Percentiles rank a stretch among this genome's conserved stretches.
These are phyloP conservation scores for Cytospora piceicola DNA, from an alignment of 2,329 filamentous ascomycete genomes.

Conservation along the genomic window DNA sequence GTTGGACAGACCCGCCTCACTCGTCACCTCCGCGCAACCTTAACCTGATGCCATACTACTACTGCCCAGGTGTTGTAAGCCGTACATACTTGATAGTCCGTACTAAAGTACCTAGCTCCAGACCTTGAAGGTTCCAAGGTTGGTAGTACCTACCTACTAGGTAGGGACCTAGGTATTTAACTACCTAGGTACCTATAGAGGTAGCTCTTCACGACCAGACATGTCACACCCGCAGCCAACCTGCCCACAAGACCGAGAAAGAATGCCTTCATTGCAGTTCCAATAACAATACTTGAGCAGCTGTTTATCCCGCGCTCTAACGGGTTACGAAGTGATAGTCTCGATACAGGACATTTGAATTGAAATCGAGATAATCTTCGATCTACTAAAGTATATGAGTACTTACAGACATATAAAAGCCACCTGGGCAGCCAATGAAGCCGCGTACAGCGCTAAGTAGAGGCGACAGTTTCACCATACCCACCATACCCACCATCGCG, in stretches of 20 bases:
- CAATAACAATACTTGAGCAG: no score
- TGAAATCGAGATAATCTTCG: background rate
- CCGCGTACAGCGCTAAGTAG: slow-evolving; percentile 27
- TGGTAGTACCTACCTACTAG: no score
- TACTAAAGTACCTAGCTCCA: background rate
- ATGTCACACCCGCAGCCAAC: slow-evolving; percentile 3
- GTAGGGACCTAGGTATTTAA: background rate
- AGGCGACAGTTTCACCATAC: slow-evolving; percentile 26
- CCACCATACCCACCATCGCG: slow-evolving; percentile 21
- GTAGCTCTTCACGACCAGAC: background rate
- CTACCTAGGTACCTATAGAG: no score
- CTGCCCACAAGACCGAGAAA: background rate
- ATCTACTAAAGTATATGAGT: background rate
- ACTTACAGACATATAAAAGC: no score
- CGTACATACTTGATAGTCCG: background rate
- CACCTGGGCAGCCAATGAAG: slow-evolving; percentile 19
- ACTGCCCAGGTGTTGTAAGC: background rate
- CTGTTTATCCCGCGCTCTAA: background rate
- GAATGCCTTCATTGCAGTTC: no score
- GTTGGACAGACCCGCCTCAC: slow-evolving; percentile 14
- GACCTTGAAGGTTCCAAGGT: no score
- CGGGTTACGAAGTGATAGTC: slow-evolving; percentile 9
- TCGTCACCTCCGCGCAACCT: slow-evolving; percentile 9
- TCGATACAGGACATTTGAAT: background rate
- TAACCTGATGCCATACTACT: background rate